Evolutionary conservation across 371 early-diverging fungal species (phyloP).

Genomic region (Mucor plumbeus): DNA sequence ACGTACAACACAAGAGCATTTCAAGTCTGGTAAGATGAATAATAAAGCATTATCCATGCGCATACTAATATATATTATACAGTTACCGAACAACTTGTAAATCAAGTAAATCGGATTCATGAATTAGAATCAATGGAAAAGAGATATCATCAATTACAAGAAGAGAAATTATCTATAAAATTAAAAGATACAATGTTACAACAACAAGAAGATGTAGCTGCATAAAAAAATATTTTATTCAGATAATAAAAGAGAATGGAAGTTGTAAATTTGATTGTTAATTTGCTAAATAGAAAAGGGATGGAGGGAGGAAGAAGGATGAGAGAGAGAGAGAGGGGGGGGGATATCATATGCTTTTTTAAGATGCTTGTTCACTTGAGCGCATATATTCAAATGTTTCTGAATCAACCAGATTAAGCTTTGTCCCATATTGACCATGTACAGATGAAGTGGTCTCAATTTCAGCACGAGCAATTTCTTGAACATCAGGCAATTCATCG

Average conservation of each 20-base stretch:
- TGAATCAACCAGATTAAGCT: conserved; percentile 29
- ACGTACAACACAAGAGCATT: conserved; percentile 56
- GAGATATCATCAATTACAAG: conserved; percentile 31
- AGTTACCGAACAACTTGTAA: conserved; percentile 30
- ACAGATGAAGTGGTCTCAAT: not conserved
- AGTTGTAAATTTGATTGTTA: not conserved
- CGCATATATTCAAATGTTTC: conserved; percentile 31
- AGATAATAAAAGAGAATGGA: not conserved
- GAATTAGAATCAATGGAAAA: conserved; percentile 39
- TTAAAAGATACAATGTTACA: conserved; percentile 12
- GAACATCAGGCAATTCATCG: conserved; percentile 31
- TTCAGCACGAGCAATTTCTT: conserved; percentile 29
- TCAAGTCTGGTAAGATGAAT: conserved; percentile 42
- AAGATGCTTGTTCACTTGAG: conserved; percentile 25
- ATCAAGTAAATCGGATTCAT: conserved; percentile 42
- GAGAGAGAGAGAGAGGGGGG: not conserved
- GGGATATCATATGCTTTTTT: conserved; percentile 4
- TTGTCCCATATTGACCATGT: conserved; percentile 10
- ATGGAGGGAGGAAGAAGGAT: not conserved
- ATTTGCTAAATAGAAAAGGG: not conserved
- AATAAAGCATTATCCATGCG: not conserved
- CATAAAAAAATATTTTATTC: conserved; percentile 13
- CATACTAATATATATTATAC: not conserved
- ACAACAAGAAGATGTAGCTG: conserved; percentile 7
- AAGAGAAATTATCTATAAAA: conserved; percentile 28